phyloP scores from a whole-genome alignment of 2,329 filamentous ascomycete species.

The Bimuria novae-zelandiae region DNA sequence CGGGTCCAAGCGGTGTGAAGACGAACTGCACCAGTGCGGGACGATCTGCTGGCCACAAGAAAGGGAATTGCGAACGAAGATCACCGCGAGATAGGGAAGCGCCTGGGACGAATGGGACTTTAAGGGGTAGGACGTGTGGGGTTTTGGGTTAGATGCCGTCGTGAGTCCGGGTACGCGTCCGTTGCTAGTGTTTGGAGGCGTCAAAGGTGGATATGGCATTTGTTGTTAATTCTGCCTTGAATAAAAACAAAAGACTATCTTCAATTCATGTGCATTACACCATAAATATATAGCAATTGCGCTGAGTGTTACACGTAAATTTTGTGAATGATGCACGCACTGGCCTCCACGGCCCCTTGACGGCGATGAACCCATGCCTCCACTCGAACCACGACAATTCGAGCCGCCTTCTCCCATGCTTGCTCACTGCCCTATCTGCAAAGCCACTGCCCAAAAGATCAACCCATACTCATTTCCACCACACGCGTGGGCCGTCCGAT shows the following conservation, averaged over 20 bases:
- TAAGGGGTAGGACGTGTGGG: constrained; percentile 9
- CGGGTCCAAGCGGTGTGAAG: constrained; percentile 8
- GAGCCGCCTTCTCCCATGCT: not conserved
- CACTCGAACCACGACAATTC: constrained; percentile 9
- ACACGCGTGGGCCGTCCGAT: constrained; percentile 12
- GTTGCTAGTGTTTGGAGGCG: not conserved
- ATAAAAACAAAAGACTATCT: no score
- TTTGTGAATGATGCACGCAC: not conserved
- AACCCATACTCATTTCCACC: constrained; percentile 17
- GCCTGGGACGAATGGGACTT: not conserved
- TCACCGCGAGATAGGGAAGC: constrained; percentile 8
- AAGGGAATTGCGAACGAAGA: constrained; percentile 16
- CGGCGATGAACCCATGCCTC: not conserved
- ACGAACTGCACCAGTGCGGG: not conserved
- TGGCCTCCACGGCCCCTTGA: not conserved
- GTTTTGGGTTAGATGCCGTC: not conserved
- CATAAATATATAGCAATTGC: not conserved
- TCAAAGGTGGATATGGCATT: not conserved
- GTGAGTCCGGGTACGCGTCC: not conserved
- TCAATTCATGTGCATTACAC: no score
- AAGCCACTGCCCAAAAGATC: constrained; percentile 3
- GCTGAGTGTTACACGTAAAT: not conserved
- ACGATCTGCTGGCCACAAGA: constrained; percentile 8
- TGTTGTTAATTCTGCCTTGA: not conserved
- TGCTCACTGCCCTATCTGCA: not conserved